These are phyloP conservation scores for Alternaria conjuncta DNA, from an alignment of 2,329 filamentous ascomycete species.

Conservation along the genomic window DNA sequence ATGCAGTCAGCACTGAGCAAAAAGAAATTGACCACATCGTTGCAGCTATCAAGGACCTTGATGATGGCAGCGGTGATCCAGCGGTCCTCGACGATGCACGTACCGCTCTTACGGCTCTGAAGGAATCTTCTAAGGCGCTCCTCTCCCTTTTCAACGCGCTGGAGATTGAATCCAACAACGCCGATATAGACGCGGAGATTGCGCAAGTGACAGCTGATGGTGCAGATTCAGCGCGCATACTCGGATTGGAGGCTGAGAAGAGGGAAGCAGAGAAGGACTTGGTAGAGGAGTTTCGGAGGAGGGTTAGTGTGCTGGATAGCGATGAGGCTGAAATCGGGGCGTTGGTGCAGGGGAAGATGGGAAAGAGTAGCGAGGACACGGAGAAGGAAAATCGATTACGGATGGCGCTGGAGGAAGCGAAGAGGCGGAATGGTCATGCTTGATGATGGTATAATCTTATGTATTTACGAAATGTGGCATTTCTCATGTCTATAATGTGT, in stretches of 20 bases:
- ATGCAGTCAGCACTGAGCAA: slow-evolving; percentile 60
- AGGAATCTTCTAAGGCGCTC: slow-evolving; percentile 47
- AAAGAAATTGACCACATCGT: slow-evolving; percentile 57
- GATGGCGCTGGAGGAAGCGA: slow-evolving; percentile 60
- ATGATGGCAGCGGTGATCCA: slow-evolving; percentile 38
- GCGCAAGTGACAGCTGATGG: slow-evolving; percentile 58
- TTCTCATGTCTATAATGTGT: not conserved
- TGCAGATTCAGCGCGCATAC: slow-evolving; percentile 49
- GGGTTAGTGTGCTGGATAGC: slow-evolving; percentile 49
- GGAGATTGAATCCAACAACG: slow-evolving; percentile 59
- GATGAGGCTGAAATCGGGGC: slow-evolving; percentile 40
- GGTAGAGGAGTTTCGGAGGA: slow-evolving; percentile 44
- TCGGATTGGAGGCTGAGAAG: slow-evolving; percentile 46
- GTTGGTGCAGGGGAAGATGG: slow-evolving; percentile 37
- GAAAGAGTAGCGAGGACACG: slow-evolving; percentile 31
- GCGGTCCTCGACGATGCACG: slow-evolving; percentile 33
- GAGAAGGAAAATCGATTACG: slow-evolving; percentile 57
- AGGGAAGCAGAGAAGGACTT: slow-evolving; percentile 39
- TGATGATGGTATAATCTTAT: not conserved
- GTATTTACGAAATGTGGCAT: not conserved
- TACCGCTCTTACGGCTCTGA: slow-evolving; percentile 45
- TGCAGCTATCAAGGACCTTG: slow-evolving; percentile 48
- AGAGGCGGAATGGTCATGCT: slow-evolving; percentile 57
- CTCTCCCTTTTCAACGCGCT: slow-evolving; percentile 54
- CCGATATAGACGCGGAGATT: slow-evolving; percentile 61